Conservation (phyloP, 1,284 basidiomycete species). For the Coniferiporia sulphurascens region DNA sequence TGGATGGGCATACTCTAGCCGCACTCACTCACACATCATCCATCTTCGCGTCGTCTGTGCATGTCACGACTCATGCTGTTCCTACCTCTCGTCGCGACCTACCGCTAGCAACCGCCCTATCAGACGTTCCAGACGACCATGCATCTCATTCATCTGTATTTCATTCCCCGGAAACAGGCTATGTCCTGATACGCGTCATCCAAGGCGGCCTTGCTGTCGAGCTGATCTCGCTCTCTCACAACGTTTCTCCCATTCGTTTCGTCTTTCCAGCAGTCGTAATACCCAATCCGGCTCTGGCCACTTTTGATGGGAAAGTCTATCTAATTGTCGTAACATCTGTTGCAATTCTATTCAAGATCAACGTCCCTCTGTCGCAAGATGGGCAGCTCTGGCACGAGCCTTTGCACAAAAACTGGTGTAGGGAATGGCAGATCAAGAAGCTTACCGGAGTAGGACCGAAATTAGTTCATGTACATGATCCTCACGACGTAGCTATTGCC, state of each 20-base stretch:
- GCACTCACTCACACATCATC: constrained; percentile 57
- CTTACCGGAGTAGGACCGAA: constrained; percentile 40
- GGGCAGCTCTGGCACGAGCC: constrained; percentile 56
- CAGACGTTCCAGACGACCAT: constrained; percentile 66
- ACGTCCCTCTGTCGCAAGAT: constrained; percentile 54
- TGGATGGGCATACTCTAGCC: constrained; percentile 47
- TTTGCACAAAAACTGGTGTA: constrained; percentile 51
- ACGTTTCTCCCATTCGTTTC: constrained; percentile 64
- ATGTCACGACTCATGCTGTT: constrained; percentile 49
- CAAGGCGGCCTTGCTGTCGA: constrained; percentile 75
- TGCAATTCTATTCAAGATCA: constrained; percentile 75
- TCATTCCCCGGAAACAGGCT: constrained; percentile 55
- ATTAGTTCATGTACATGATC: constrained; percentile 67
- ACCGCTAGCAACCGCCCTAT: constrained; percentile 38
- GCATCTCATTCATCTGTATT: constrained; percentile 61
- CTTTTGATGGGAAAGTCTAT: constrained; percentile 62
- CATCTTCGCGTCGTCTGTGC: constrained; percentile 44
- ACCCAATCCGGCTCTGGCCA: constrained; percentile 59
- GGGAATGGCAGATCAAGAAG: constrained; percentile 63
- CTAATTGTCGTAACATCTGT: constrained; percentile 63
- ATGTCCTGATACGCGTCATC: constrained; percentile 70
- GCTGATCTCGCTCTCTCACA: constrained; percentile 64
- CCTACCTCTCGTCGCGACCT: constrained; percentile 53
- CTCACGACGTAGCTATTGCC: constrained; percentile 63
- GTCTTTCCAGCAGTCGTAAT: constrained; percentile 73